Conservation (phyloP, 106 monocot species). For the Vanilla planifolia region DNA sequence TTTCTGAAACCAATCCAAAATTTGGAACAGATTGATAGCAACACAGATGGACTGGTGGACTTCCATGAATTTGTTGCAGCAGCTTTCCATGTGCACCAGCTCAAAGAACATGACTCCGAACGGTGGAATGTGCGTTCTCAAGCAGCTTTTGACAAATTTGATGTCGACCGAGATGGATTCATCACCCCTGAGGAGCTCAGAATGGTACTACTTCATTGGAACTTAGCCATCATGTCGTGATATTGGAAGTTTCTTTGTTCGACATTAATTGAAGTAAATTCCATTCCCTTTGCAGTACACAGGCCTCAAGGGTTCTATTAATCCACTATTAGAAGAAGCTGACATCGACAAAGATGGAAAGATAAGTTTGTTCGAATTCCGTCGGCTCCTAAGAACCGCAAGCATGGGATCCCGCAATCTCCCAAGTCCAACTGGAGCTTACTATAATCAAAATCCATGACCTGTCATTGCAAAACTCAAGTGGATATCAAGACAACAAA, state of each 20-base stretch:
- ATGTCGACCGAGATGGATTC: constrained; percentile 82
- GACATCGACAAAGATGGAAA: constrained; percentile 90
- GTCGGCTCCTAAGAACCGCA: constrained; percentile 70
- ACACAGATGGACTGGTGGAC: constrained; percentile 93
- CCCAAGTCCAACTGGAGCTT: constrained; percentile 35
- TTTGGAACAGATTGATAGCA: constrained; percentile 71
- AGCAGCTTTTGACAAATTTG: constrained; percentile 87
- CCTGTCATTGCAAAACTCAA: not conserved
- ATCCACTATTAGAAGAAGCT: constrained; percentile 76
- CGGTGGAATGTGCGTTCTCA: constrained; percentile 63
- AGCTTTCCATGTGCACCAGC: constrained; percentile 76
- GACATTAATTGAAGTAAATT: too few relatives aligned
- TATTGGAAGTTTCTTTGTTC: not conserved
- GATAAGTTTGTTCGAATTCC: constrained; percentile 84
- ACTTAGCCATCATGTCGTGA: not conserved
- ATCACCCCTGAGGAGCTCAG: constrained; percentile 91
- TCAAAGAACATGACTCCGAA: constrained; percentile 71
- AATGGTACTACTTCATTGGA: constrained; percentile 43
- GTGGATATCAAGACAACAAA: too few relatives aligned
- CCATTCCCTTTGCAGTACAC: constrained; percentile 42
- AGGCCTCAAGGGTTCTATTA: constrained; percentile 77
- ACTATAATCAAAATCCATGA: constrained; percentile 9
- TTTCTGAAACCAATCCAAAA: too few relatives aligned
- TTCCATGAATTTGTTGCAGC: constrained; percentile 93
- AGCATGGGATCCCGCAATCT: constrained; percentile 46